A percentile compares a stretch with the other conserved stretches of the same genome.
Conservation (phyloP, 495 filamentous ascomycete species). For the Aspergillus saccharolyticus region DNA sequence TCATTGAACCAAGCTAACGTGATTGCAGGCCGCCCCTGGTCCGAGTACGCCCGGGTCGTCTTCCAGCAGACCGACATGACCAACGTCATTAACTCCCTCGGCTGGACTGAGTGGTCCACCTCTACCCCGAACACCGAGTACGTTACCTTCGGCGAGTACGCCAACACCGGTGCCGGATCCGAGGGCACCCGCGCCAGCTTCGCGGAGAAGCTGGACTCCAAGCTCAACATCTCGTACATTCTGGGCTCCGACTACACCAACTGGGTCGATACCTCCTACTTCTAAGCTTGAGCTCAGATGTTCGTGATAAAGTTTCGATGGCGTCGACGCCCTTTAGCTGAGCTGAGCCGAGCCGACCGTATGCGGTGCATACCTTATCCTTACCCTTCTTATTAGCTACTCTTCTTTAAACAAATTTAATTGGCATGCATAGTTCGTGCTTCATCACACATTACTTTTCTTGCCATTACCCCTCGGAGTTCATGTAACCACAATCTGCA, state of each 20-base stretch:
- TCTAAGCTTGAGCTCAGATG: conserved; percentile 13
- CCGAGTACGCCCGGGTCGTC: conserved; percentile 53
- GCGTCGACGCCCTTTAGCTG: no score
- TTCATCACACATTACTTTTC: neutral
- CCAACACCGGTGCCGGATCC: conserved; percentile 53
- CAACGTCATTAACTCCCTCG: conserved; percentile 54
- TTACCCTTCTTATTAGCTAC: neutral
- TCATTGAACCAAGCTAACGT: neutral
- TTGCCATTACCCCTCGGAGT: no score
- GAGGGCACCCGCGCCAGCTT: conserved; percentile 56
- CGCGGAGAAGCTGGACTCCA: conserved; percentile 36
- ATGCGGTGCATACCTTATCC: neutral
- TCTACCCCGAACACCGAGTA: conserved; percentile 44
- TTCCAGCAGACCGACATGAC: conserved; percentile 55
- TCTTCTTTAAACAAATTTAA: neutral
- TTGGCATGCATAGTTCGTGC: neutral
- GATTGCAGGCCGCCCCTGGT: conserved; percentile 55
- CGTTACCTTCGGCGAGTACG: conserved; percentile 55
- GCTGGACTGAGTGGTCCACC: conserved; percentile 56
- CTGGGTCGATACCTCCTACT: conserved; percentile 39
- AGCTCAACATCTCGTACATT: conserved; percentile 44
- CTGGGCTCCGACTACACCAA: conserved; percentile 46
- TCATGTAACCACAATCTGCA: no score
- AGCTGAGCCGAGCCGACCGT: neutral
- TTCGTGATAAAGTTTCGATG: no score